Conservation (phyloP, 2,329 filamentous ascomycete species). For the Paecilomyces sp. region DNA sequence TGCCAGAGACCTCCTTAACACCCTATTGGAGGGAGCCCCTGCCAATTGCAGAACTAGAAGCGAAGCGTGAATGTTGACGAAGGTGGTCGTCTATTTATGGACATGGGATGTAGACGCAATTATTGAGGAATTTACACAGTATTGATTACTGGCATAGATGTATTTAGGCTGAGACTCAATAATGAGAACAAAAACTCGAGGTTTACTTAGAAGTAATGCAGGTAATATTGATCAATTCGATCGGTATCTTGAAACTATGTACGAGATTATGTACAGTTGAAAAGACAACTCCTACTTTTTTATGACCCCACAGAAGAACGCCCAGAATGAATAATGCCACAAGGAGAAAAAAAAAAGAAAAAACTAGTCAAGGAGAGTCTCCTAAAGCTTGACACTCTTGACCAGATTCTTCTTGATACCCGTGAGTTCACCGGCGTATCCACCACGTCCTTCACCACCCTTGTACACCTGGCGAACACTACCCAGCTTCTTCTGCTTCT, state of each 20-base stretch:
- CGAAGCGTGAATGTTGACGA: not conserved
- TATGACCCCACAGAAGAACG: constrained; percentile 13
- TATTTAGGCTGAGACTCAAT: not conserved
- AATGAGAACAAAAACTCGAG: not conserved
- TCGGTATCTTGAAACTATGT: not conserved
- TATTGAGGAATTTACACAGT: not conserved
- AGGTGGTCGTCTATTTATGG: not conserved
- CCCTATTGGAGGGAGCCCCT: not conserved
- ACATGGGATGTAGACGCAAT: not conserved
- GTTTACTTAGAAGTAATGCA: not conserved
- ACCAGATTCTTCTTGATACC: constrained; percentile 93
- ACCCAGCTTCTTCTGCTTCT: constrained; percentile 94
- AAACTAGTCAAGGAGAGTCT: not conserved
- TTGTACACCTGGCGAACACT: constrained; percentile 82
- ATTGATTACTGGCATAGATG: not conserved
- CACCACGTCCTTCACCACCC: constrained; percentile 73
- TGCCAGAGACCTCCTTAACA: not conserved
- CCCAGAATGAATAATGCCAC: constrained; percentile 6
- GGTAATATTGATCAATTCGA: not conserved
- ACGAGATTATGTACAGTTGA: constrained; percentile 13
- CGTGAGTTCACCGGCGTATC: constrained; percentile 85
- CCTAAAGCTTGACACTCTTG: constrained; percentile 83
- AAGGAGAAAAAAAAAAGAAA: not conserved
- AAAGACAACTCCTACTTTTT: constrained; percentile 5
- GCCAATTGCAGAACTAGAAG: not conserved